Evolutionary conservation across 306 rosid genomes (phyloP).

Genomic region (Dalbergia oliveri): DNA sequence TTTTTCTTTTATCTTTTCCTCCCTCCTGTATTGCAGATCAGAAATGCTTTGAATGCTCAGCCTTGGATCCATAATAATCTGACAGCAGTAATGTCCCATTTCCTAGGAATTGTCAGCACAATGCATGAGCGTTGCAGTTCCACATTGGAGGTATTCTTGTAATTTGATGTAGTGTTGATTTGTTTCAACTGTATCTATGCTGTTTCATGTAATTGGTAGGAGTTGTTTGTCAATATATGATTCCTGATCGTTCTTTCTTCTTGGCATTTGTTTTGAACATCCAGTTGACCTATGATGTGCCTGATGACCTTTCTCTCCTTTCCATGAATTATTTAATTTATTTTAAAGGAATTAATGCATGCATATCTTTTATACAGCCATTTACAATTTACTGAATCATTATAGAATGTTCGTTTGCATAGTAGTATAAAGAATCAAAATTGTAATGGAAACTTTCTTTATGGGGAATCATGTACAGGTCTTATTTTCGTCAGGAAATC

Average conservation of each 20-base stretch:
- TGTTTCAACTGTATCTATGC: slow-evolving; percentile 28
- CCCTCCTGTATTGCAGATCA: slow-evolving; percentile 63
- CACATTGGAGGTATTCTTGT: slow-evolving; percentile 76
- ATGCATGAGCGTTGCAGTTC: slow-evolving; percentile 89
- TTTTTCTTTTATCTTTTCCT: slow-evolving; percentile 36
- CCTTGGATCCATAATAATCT: slow-evolving; percentile 68
- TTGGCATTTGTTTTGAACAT: slow-evolving; percentile 21
- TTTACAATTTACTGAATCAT: slow-evolving; percentile 29
- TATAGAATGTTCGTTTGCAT: background rate
- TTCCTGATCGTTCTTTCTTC: slow-evolving; percentile 6
- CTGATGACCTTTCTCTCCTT: slow-evolving; percentile 8
- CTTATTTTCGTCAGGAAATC: slow-evolving; percentile 74
- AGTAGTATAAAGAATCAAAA: slow-evolving; percentile 1
- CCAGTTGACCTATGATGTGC: slow-evolving; percentile 23
- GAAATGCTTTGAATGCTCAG: slow-evolving; percentile 80
- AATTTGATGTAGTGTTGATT: slow-evolving; percentile 25
- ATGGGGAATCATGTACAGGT: slow-evolving; percentile 60
- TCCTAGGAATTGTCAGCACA: slow-evolving; percentile 78
- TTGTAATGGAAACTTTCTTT: slow-evolving; percentile 1
- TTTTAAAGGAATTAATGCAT: slow-evolving; percentile 27
- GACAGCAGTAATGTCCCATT: slow-evolving; percentile 72
- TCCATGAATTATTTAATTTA: slow-evolving; percentile 38
- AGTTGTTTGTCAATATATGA: slow-evolving; percentile 20
- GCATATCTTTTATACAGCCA: slow-evolving; percentile 22
- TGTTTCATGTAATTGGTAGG: slow-evolving; percentile 17